A percentile compares a stretch with the other conserved stretches of the same genome.
These are phyloP conservation scores for Gossypium arboreum DNA, from an alignment of 345 rosid genomes.

Conservation along the genomic window DNA sequence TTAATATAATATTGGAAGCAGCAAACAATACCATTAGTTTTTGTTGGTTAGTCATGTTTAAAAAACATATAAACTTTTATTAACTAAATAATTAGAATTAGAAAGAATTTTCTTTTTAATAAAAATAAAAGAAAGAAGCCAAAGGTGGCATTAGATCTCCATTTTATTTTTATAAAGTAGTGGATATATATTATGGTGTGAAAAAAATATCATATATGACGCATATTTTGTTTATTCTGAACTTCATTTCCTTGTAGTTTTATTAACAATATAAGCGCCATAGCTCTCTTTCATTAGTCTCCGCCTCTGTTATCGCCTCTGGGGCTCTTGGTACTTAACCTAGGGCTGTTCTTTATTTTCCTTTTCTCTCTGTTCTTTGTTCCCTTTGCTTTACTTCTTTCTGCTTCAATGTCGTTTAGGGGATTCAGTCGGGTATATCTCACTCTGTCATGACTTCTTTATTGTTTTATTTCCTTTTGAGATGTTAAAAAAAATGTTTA, in stretches of 20 bases:
- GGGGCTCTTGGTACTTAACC: no score
- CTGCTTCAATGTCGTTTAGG: conserved; percentile 1
- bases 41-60: no score
- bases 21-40: no score
- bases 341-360: not conserved
- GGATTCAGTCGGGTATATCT: not conserved
- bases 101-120: no score
- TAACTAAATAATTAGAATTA: no score
- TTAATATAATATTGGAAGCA: no score
- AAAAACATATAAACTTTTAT: no score
- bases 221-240: no score
- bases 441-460: not conserved
- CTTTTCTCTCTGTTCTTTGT: not conserved
- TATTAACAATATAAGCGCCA: no score
- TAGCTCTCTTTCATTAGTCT: not conserved
- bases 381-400: not conserved
- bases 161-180: not conserved
- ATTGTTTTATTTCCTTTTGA: not conserved
- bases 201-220: no score
- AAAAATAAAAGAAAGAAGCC: no score
- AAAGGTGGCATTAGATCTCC: not conserved
- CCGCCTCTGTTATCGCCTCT: not conserved
- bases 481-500: not conserved
- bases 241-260: no score
- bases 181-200: not conserved